Conservation (phyloP, 805 yeast genomes). For the Phaffomyces antillensis region DNA sequence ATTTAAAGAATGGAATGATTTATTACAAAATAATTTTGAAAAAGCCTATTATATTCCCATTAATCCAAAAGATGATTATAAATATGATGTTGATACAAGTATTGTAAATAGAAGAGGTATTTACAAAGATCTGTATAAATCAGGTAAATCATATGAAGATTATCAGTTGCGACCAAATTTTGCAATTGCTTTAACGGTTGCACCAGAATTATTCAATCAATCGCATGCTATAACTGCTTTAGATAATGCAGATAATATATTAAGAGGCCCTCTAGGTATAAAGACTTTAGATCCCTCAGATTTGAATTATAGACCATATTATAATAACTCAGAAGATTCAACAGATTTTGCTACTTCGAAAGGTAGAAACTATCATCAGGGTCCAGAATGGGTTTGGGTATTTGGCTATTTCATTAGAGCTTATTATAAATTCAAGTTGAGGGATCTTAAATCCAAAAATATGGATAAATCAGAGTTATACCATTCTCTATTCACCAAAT, state of each 20-base stretch:
- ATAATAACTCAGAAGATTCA: slow-evolving; percentile 71
- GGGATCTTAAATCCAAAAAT: slow-evolving; percentile 29
- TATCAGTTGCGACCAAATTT: slow-evolving; percentile 91
- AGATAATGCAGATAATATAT: slow-evolving; percentile 56
- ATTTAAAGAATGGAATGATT: slow-evolving; percentile 64
- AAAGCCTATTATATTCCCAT: slow-evolving; percentile 68
- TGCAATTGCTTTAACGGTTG: slow-evolving; percentile 87
- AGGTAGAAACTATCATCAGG: slow-evolving; percentile 96
- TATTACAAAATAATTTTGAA: slow-evolving; percentile 71
- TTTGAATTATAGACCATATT: slow-evolving; percentile 85
- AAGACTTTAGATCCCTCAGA: slow-evolving; percentile 89
- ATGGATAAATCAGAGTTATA: slow-evolving; percentile 36
- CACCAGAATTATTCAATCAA: slow-evolving; percentile 80
- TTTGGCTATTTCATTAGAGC: slow-evolving; percentile 86
- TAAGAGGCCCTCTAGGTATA: slow-evolving; percentile 91
- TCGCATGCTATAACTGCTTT: slow-evolving; percentile 59
- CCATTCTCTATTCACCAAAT: slow-evolving; percentile 51
- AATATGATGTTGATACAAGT: slow-evolving; percentile 53
- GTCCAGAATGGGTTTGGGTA: slow-evolving; percentile 98
- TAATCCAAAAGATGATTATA: slow-evolving; percentile 50
- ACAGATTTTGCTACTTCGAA: slow-evolving; percentile 87
- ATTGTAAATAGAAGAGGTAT: slow-evolving; percentile 87
- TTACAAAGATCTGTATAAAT: slow-evolving; percentile 76
- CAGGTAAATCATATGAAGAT: slow-evolving; percentile 88
- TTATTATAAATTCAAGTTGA: slow-evolving; percentile 45